Evolutionary conservation across 129 eudicot genomes (phyloP), one percentile per base, ranked within the genome.

Genomic region (Pseudognaphalium luteoalbum): DNA sequence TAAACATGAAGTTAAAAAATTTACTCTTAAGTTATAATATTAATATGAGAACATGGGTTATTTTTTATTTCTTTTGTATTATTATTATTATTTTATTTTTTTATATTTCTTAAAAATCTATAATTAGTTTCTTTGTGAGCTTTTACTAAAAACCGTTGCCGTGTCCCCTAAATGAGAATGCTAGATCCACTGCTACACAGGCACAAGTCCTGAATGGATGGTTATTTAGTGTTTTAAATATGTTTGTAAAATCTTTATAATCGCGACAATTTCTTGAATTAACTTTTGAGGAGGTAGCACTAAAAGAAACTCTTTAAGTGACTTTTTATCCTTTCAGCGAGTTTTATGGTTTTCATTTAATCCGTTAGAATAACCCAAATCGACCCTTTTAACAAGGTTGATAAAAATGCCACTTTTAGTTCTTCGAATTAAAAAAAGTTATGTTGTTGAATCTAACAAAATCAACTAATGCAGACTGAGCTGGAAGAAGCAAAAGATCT

Each of bases 401-500:
- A 61, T 61, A 25, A 60, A 22, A 60, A 29, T 60, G 34, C 32
- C 34, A 3, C 14, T 6, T 25, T 60, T 17, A 8, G n/a, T 4
- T 5, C 34, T 60, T 51, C 20, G 64, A 16, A 75, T 41, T 21
- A 34, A 20, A 16, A 56, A 30, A 67, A 11, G 9, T 41, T 76
- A 16, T 44, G 11, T 56, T 34, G 70, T 17, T 78, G 21, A 39
- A 64, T 16, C 71, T 42, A 22, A 58, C 69, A 59, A 78, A 75
- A 68, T 32, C 68, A 15, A 85, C 69, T 80, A 44, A 25, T 75
- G 56, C 90, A 94, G 99, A 82, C 77, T 72, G 96, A 87, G 68
- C 73, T 94, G 84, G 97, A 94, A 87, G 90, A 91, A 81, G 85
- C 89, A 47, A 94, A 94, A 78, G 76, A 82, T 58, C 86, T 78